Percentiles rank a stretch among this genome's conserved stretches.
Conservation (phyloP, 148 eudicot species). For the Fagopyrum esculentum region DNA sequence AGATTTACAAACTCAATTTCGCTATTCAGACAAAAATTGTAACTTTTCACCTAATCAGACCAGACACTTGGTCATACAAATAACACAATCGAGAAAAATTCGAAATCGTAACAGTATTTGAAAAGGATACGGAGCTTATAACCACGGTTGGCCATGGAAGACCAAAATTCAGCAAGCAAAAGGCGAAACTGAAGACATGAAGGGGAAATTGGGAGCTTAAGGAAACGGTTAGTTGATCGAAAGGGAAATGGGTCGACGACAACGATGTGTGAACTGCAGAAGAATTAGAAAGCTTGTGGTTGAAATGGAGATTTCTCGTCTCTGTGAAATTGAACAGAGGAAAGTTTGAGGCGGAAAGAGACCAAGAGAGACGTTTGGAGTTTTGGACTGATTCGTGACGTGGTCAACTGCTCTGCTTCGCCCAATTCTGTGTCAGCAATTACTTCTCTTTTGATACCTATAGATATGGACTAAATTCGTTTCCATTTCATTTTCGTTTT, state of each 20-base stretch:
- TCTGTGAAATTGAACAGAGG: background rate
- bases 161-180: conserved; percentile 12
- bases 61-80: background rate
- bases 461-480: too few relatives aligned
- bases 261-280: background rate
- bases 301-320: background rate
- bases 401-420: conserved; percentile 9
- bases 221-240: background rate
- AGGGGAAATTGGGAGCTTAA: background rate
- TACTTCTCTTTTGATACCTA: background rate
- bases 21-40: background rate
- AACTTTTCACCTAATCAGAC: background rate
- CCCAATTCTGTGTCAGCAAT: background rate
- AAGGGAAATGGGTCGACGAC: background rate
- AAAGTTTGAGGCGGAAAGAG: conserved; percentile 4
- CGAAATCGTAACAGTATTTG: background rate
- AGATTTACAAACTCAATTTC: too few relatives aligned
- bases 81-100: background rate
- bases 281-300: background rate
- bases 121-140: conserved; percentile 96
- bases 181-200: conserved; percentile 8
- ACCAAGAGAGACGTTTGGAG: conserved; percentile 10
- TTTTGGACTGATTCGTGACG: conserved; percentile 9
- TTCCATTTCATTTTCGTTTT: too few relatives aligned
- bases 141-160: conserved; percentile 72